Conservation (phyloP, 768 basidiomycete genomes). For the Floccularia luteovirens region DNA sequence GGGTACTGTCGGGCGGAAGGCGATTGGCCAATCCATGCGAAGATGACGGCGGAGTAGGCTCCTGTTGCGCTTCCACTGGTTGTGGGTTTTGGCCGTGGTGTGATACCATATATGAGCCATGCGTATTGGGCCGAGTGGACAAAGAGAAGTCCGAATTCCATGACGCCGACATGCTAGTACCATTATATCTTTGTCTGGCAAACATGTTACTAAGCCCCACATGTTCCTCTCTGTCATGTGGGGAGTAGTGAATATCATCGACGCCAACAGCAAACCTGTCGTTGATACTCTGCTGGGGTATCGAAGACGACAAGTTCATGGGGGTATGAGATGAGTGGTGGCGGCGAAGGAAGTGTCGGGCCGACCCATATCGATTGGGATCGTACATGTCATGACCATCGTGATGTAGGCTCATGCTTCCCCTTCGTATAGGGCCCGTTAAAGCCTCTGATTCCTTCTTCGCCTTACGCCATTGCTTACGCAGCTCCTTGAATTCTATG, state of each 20-base stretch:
- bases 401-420: conserved; percentile 19
- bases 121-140: conserved; percentile 12
- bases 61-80: conserved; percentile 4
- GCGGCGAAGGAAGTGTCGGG: conserved; percentile 15
- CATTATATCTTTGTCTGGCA: conserved; percentile 21
- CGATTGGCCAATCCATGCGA: conserved; percentile 23
- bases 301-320: conserved; percentile 19
- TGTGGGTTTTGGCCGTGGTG: conserved; percentile 14
- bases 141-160: conserved; percentile 23
- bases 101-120: conserved; percentile 17
- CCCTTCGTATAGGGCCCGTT: conserved; percentile 20
- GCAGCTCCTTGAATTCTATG: conserved; percentile 95
- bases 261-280: conserved; percentile 21
- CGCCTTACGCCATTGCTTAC: conserved; percentile 91
- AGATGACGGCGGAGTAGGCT: conserved; percentile 19
- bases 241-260: conserved; percentile 23
- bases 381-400: conserved; percentile 22
- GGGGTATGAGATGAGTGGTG: conserved; percentile 18
- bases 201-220: conserved; percentile 14
- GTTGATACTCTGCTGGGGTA: conserved; percentile 14
- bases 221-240: conserved; percentile 23
- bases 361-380: conserved; percentile 19
- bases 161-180: conserved; percentile 20
- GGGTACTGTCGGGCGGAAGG: conserved; percentile 56
- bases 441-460: conserved; percentile 65